Evolutionary conservation across 176 grass and related monocot genomes (phyloP), one percentile per base, ranked within the genome.

Genomic region (Cenchrus purpureus): DNA sequence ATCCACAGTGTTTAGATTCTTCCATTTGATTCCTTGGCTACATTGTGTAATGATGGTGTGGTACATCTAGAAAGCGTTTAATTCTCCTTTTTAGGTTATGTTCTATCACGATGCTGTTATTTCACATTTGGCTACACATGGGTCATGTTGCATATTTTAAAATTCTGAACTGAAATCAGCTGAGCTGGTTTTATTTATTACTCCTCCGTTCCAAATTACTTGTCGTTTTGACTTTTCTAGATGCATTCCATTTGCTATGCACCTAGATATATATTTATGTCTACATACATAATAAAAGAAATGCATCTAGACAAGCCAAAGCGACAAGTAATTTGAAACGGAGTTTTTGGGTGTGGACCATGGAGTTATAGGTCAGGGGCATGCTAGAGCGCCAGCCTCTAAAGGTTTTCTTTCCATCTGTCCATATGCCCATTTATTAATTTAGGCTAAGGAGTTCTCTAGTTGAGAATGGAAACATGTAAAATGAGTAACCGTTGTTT

Each of bases 121-220:
- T 59, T 42, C 20, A 14, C 22, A 84, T 52, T 71, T 78, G 62
- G n/a, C 25, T 37, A 73, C 82, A 22, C 57, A 4, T 73, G 67
- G 12, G 6, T 65, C 58, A 73, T 15, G 5, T 22, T 57, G 2
- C 28, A 65, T 88, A 63, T 52, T 17, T 59, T 4, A 29, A 77
- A 55, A 45, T 71, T 15, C 31, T 50, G 2, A 82, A 77, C 53
- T 25, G 71, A 12, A 71, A 82, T 28, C 3, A 66, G 31, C 29
- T 63, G 45, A 63, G 31, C 11, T 83, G 43, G 16, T 82, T 5
- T 25, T 25, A 25, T 25, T 25, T 25, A 25, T 25, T 25, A 25
- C 22, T 25, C 22, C 22, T 25, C 22, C 22, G 22, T 25, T 25
- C 22, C 22, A 25, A 25, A 25, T 25, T 25, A 25, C 22, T 25